Percentiles rank a stretch among this genome's conserved stretches.
Evolutionary conservation across 2,329 filamentous ascomycete genomes (phyloP).

Genomic region (Ophiostoma tasmaniense): DNA sequence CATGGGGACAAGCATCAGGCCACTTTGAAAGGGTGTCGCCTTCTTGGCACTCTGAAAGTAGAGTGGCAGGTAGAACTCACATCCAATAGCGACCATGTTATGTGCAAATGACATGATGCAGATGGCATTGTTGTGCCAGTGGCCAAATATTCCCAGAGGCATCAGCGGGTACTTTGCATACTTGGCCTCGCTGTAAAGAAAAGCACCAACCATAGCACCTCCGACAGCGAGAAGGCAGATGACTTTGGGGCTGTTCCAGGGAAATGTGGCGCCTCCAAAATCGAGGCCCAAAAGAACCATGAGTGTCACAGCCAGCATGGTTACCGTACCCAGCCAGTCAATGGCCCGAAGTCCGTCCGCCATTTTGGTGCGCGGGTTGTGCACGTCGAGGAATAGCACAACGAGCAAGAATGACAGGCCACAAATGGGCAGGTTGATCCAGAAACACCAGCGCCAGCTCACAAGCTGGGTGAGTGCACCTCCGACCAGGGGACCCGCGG

Average conservation of each 20-base stretch:
- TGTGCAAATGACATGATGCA: constrained; percentile 41
- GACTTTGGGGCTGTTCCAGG: constrained; percentile 51
- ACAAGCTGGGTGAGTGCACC: constrained; percentile 24
- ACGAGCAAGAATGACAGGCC: constrained; percentile 22
- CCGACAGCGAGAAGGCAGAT: constrained; percentile 40
- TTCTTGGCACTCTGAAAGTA: constrained; percentile 41
- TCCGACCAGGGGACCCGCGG: constrained; percentile 23
- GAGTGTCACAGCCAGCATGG: constrained; percentile 51
- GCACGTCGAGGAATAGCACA: constrained; percentile 20
- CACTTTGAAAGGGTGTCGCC: constrained; percentile 37
- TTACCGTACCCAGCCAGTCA: constrained; percentile 51
- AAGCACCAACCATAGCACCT: constrained; percentile 30
- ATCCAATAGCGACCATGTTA: constrained; percentile 41
- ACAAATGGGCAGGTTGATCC: constrained; percentile 23
- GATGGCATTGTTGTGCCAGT: constrained; percentile 42
- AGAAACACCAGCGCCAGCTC: constrained; percentile 36
- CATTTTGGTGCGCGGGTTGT: constrained; percentile 45
- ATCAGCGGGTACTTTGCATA: constrained; percentile 42
- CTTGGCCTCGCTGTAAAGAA: constrained; percentile 37
- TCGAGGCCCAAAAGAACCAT: constrained; percentile 61
- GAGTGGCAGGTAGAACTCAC: constrained; percentile 42
- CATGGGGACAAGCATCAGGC: constrained; percentile 47
- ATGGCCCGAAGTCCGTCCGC: constrained; percentile 50
- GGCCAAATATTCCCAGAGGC: constrained; percentile 32
- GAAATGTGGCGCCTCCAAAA: constrained; percentile 36